Base-by-base conservation (phyloP, 768 basidiomycete genomes). In the Phaffia tasmanica region DNA sequence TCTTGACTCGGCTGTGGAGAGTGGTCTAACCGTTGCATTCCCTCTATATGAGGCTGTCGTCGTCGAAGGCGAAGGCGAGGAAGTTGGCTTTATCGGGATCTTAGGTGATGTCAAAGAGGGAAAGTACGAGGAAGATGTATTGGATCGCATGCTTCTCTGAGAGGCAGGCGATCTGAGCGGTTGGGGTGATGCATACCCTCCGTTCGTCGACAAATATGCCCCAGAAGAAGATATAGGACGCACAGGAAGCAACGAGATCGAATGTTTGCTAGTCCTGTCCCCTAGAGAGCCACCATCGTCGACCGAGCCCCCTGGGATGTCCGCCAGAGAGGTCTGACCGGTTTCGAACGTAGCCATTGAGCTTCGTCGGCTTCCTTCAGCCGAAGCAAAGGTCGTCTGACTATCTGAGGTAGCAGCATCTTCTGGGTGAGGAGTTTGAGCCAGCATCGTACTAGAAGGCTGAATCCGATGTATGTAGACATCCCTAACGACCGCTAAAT, bases 401-500 rank as follows among this genome's bases (percentile, higher is more conserved):
- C 55, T 25, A 57, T 68, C 60, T n/a, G 69, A 70, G 1, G 55
- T 68, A n/a, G 69, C 67, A 1, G 59, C 64, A 8, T 66, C 53
- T 18, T 70, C 69, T 56, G 69, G 66, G 46, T 65, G 68, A 19
- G 73, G 72, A 3, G 5, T 54, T 16, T 54, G 53, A 23, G 35
- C 11, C 35, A 42, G 11, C 15, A 35, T 58, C 25, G 19, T 46
- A 47, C 56, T 58, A 19, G 59, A 46, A 18, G 74, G 75, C 27
- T 75, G 67, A 18, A 73, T n/a, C 3, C 73, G 65, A 30, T 59
- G 65, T 49, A 76, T 60, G 67, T 74, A 76, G 6, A 75, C 76
- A 64, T 77, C 76, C 6, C 77, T 70, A 21, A 77, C 68, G 30
- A 76, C 68, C 8, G 73, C 73, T 9, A 77, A 70, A 63, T 77